A percentile compares a stretch with the other conserved stretches of the same genome.
phyloP scores from a whole-genome alignment of 768 basidiomycete genomes.

The Psilocybe cyanescens region DNA sequence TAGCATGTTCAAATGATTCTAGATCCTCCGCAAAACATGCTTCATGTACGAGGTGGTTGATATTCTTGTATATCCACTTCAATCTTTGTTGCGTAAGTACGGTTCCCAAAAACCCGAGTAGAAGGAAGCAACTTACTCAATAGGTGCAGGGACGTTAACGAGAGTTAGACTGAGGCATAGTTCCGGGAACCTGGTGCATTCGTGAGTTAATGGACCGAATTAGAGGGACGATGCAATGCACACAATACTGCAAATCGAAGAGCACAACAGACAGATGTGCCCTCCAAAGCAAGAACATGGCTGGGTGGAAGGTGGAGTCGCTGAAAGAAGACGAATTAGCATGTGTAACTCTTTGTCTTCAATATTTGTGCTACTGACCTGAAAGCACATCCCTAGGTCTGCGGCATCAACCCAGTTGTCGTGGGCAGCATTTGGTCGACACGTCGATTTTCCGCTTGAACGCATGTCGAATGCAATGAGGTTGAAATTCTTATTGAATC shows the following conservation, averaged over 20 bases:
- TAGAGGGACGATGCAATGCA: slow-evolving; percentile 29
- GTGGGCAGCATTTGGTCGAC: slow-evolving; percentile 55
- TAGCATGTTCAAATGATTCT: slow-evolving; percentile 68
- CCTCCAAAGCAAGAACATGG: slow-evolving; percentile 75
- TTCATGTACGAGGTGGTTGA: slow-evolving; percentile 62
- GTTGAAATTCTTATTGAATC: slow-evolving; percentile 62
- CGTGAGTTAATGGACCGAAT: slow-evolving; percentile 9
- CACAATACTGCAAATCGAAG: slow-evolving; percentile 70
- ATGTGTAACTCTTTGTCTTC: neutral
- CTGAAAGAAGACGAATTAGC: slow-evolving; percentile 34
- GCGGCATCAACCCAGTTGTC: slow-evolving; percentile 84
- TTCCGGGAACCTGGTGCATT: slow-evolving; percentile 64
- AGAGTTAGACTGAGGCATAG: slow-evolving; percentile 69
- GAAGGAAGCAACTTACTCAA: slow-evolving; percentile 52
- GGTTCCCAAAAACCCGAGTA: neutral
- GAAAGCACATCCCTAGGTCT: slow-evolving; percentile 69
- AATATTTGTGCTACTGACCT: slow-evolving; percentile 41
- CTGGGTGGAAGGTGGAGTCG: slow-evolving; percentile 65
- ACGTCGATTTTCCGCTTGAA: slow-evolving; percentile 58
- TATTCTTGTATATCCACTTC: slow-evolving; percentile 61
- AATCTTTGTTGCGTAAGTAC: slow-evolving; percentile 40
- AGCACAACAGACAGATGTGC: slow-evolving; percentile 56
- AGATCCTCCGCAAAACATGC: slow-evolving; percentile 72
- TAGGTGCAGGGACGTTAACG: slow-evolving; percentile 67
- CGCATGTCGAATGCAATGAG: slow-evolving; percentile 79